A percentile compares a stretch with the other conserved stretches of the same genome.
These are phyloP conservation scores for Hypomontagnella monticulosa DNA, from an alignment of 495 filamentous ascomycete species.

Conservation along the genomic window DNA sequence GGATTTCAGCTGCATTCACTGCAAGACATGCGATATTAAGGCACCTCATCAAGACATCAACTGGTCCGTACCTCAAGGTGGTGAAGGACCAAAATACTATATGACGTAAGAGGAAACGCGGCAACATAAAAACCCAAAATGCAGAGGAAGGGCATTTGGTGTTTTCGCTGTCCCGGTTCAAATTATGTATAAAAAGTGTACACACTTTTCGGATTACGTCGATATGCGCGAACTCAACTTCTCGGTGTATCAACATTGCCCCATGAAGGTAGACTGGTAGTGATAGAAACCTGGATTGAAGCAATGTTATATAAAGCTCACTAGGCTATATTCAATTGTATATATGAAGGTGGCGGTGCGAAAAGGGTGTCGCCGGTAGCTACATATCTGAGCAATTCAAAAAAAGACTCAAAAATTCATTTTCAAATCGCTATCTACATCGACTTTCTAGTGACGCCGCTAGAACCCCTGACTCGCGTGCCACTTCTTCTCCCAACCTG, in stretches of 20 bases:
- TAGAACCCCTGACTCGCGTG: slow-evolving; percentile 74
- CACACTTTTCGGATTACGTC: slow-evolving; percentile 13
- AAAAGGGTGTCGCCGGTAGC: not conserved
- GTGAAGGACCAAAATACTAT: slow-evolving; percentile 95
- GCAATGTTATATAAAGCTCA: not conserved
- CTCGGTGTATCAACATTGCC: slow-evolving; percentile 25
- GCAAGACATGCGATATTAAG: slow-evolving; percentile 99
- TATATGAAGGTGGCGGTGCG: slow-evolving; percentile 7
- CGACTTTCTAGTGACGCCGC: not conserved
- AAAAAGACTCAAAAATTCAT: not conserved
- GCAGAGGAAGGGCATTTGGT: not conserved
- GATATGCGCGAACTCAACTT: slow-evolving; percentile 39
- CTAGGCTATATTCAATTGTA: slow-evolving; percentile 23
- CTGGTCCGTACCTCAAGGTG: slow-evolving; percentile 94
- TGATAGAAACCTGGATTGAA: not conserved
- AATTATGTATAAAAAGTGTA: not conserved
- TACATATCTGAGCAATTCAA: slow-evolving; percentile 2
- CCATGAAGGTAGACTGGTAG: not conserved
- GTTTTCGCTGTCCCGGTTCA: slow-evolving; percentile 6
- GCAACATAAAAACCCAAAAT: not conserved
- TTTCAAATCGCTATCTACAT: no score
- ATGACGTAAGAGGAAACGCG: slow-evolving; percentile 71
- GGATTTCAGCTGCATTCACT: slow-evolving; percentile 86
- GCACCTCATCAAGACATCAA: slow-evolving; percentile 96
- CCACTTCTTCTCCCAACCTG: slow-evolving; percentile 88